A percentile compares a stretch with the other conserved stretches of the same genome.
These are phyloP conservation scores for Ceratocystis smalleyi DNA, from an alignment of 2,329 filamentous ascomycete species.

Conservation along the genomic window DNA sequence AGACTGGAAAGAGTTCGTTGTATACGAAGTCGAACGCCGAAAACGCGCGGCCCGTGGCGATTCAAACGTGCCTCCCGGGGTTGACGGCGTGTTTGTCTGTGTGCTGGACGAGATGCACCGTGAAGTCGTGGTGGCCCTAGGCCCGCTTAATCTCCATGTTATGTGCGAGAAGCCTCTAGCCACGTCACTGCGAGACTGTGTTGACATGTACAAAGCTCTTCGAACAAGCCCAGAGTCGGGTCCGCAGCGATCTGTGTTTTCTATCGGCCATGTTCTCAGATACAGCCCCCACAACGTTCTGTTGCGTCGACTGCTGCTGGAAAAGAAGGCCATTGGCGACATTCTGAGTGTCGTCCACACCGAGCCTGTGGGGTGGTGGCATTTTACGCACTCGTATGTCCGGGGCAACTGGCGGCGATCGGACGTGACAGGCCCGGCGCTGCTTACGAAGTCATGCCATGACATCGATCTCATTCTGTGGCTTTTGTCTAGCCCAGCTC, in stretches of 20 bases:
- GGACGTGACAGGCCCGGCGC: slow-evolving; percentile 57
- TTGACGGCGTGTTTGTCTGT: slow-evolving; percentile 48
- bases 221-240: slow-evolving; percentile 21
- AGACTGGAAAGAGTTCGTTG: slow-evolving; percentile 61
- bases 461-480: slow-evolving; percentile 89
- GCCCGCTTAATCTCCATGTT: slow-evolving; percentile 58
- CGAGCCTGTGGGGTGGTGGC: slow-evolving; percentile 92
- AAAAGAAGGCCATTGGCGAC: slow-evolving; percentile 65
- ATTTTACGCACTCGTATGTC: slow-evolving; percentile 83
- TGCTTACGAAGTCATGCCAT: slow-evolving; percentile 91
- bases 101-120: slow-evolving; percentile 82
- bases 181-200: slow-evolving; percentile 60
- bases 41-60: slow-evolving; percentile 33
- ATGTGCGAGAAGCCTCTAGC: slow-evolving; percentile 94
- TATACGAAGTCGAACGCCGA: slow-evolving; percentile 51
- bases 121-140: slow-evolving; percentile 60
- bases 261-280: slow-evolving; percentile 81
- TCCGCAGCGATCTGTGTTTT: slow-evolving; percentile 45
- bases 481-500: slow-evolving; percentile 62
- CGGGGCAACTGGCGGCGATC: slow-evolving; percentile 86
- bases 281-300: slow-evolving; percentile 89
- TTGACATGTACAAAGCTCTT: slow-evolving; percentile 53
- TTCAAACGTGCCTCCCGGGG: slow-evolving; percentile 31
- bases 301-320: slow-evolving; percentile 60
- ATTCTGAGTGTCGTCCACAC: slow-evolving; percentile 77